A percentile compares a stretch with the other conserved stretches of the same genome.
These are phyloP conservation scores for Fagopyrum tataricum DNA, from an alignment of 148 eudicot genomes.

Conservation along the genomic window DNA sequence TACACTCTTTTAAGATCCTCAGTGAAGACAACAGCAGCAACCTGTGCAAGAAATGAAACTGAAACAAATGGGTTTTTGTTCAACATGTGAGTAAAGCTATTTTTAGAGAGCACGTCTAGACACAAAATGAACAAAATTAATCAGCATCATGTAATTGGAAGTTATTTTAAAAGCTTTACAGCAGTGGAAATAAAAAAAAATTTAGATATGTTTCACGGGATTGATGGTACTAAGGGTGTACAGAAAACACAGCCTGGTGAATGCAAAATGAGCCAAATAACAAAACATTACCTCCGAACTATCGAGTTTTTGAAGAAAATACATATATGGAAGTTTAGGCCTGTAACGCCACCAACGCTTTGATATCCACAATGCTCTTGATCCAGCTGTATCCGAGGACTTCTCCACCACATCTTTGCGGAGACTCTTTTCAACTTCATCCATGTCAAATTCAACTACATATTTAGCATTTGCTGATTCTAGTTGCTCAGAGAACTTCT, in stretches of 20 bases:
- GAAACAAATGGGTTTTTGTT: slow-evolving; percentile 4
- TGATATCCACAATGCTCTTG: slow-evolving; percentile 84
- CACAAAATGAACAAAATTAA: not conserved
- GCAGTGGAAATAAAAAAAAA: slow-evolving; percentile 2
- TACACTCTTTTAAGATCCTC: slow-evolving; percentile 81
- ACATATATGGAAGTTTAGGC: slow-evolving; percentile 91
- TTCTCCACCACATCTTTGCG: slow-evolving; percentile 78
- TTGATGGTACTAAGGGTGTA: not conserved
- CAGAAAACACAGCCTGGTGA: not conserved
- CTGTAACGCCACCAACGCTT: slow-evolving; percentile 99
- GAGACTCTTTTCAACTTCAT: slow-evolving; percentile 84
- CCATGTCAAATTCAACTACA: slow-evolving; percentile 89
- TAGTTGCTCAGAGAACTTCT: slow-evolving; percentile 59
- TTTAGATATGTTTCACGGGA: not conserved
- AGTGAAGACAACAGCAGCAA: slow-evolving; percentile 88
- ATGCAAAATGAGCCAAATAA: slow-evolving; percentile 10
- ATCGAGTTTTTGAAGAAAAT: slow-evolving; percentile 85
- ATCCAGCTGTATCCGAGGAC: slow-evolving; percentile 42
- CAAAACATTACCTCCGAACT: slow-evolving; percentile 58
- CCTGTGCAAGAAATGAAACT: slow-evolving; percentile 39
- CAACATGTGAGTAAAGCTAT: not conserved
- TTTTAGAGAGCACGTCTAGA: not conserved
- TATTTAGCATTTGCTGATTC: slow-evolving; percentile 59
- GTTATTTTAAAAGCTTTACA: not conserved
- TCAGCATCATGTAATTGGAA: not conserved